Evolutionary conservation across 345 rosid species (phyloP).

Genomic region (Citrus australasica): DNA sequence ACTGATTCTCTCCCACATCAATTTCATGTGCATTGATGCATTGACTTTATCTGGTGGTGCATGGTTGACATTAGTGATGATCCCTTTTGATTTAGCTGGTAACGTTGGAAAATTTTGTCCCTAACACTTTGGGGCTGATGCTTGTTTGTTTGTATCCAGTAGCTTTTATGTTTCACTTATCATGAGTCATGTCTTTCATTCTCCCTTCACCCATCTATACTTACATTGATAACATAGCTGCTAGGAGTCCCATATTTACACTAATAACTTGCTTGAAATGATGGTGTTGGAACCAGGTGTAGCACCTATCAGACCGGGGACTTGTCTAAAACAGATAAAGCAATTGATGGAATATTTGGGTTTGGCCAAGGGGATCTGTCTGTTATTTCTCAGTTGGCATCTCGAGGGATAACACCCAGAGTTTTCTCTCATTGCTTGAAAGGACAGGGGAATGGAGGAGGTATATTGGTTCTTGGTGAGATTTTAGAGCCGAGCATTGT

Average conservation of each 20-base stretch:
- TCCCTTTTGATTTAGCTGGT: neutral
- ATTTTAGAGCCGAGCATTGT: constrained; percentile 88
- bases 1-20: neutral
- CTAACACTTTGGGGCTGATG: neutral
- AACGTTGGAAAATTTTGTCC: neutral
- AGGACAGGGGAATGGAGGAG: constrained; percentile 92
- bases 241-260: neutral
- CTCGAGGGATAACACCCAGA: constrained; percentile 75
- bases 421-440: constrained; percentile 94
- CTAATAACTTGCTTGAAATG: constrained; percentile 13
- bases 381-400: constrained; percentile 82
- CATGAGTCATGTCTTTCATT: neutral
- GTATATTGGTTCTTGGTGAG: constrained; percentile 94
- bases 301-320: constrained; percentile 87
- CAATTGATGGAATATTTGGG: constrained; percentile 98
- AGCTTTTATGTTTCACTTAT: neutral
- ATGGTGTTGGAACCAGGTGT: constrained; percentile 57
- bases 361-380: constrained; percentile 85
- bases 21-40: neutral
- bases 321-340: constrained; percentile 81
- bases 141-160: neutral
- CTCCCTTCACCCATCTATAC: neutral
- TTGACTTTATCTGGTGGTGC: neutral
- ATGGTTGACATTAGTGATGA: neutral
- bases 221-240: neutral